phyloP scores from a whole-genome alignment of 768 basidiomycete genomes.

The Lactarius pseudohatsudake region DNA sequence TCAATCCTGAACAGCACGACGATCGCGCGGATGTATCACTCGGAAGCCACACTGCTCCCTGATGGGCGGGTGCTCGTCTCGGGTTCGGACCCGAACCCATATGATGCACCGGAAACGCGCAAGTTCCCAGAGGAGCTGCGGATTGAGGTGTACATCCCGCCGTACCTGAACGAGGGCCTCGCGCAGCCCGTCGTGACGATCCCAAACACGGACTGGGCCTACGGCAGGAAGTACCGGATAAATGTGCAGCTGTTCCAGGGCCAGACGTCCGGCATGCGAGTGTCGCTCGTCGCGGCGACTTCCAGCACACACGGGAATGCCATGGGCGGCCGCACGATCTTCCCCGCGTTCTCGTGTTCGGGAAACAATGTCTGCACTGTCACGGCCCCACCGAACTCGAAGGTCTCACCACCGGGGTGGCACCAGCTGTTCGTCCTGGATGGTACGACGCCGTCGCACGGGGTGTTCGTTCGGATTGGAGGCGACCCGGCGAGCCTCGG shows the following conservation, averaged over 20 bases:
- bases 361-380: conserved; percentile 70
- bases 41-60: conserved; percentile 43
- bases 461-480: background rate
- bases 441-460: background rate
- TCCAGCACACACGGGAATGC: conserved; percentile 77
- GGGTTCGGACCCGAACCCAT: conserved; percentile 58
- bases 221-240: conserved; percentile 45
- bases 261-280: too few species aligned
- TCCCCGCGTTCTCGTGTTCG: conserved; percentile 66
- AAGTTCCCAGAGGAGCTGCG: conserved; percentile 76
- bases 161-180: conserved; percentile 68
- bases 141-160: conserved; percentile 44
- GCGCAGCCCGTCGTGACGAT: conserved; percentile 38
- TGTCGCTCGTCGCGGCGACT: conserved; percentile 68
- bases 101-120: background rate
- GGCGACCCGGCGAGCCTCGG: conserved; percentile 43
- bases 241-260: conserved; percentile 39
- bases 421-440: background rate
- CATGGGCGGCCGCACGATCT: conserved; percentile 70
- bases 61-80: conserved; percentile 74
- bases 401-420: conserved; percentile 51
- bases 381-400: conserved; percentile 67
- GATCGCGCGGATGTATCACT: conserved; percentile 70
- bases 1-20: conserved; percentile 66
- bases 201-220: conserved; percentile 57